A percentile compares a stretch with the other conserved stretches of the same genome.
phyloP scores from a whole-genome alignment of 257 asterid species.

The Scutellaria galericulata region DNA sequence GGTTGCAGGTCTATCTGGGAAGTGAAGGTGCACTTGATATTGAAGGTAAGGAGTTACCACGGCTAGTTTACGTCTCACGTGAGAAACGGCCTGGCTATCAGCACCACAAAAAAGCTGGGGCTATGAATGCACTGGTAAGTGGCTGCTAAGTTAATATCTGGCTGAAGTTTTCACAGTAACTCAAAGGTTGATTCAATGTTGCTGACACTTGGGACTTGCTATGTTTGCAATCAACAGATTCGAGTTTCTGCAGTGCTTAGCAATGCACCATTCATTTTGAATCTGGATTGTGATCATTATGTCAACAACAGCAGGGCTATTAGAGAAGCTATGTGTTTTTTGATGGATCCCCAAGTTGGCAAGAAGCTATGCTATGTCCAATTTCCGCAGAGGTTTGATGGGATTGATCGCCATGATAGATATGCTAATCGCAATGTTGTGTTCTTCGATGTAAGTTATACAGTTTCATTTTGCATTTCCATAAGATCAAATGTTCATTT shows the following conservation, averaged over 20 bases:
- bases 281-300: slow-evolving; percentile 85
- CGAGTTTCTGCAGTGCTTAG: slow-evolving; percentile 83
- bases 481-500: not conserved
- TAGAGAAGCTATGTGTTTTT: slow-evolving; percentile 84
- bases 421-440: slow-evolving; percentile 40
- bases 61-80: slow-evolving; percentile 40
- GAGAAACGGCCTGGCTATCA: slow-evolving; percentile 40
- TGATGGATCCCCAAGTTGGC: slow-evolving; percentile 83
- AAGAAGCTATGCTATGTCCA: slow-evolving; percentile 89
- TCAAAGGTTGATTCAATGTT: not conserved
- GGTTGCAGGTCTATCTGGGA: slow-evolving; percentile 36
- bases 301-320: slow-evolving; percentile 82
- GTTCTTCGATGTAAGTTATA: slow-evolving; percentile 36
- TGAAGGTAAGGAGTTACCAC: slow-evolving; percentile 39
- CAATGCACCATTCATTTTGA: slow-evolving; percentile 83
- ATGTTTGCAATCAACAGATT: slow-evolving; percentile 28
- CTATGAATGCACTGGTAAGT: slow-evolving; percentile 39
- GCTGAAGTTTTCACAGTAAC: slow-evolving; percentile 11
- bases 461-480: not conserved
- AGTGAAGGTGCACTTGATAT: slow-evolving; percentile 41
- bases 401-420: slow-evolving; percentile 79
- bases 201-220: slow-evolving; percentile 18
- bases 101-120: slow-evolving; percentile 40
- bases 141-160: not conserved
- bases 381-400: slow-evolving; percentile 83